These are phyloP conservation scores for Exophiala dermatitidis DNA, from an alignment of 2,329 filamentous ascomycete genomes.

Conservation along the genomic window DNA sequence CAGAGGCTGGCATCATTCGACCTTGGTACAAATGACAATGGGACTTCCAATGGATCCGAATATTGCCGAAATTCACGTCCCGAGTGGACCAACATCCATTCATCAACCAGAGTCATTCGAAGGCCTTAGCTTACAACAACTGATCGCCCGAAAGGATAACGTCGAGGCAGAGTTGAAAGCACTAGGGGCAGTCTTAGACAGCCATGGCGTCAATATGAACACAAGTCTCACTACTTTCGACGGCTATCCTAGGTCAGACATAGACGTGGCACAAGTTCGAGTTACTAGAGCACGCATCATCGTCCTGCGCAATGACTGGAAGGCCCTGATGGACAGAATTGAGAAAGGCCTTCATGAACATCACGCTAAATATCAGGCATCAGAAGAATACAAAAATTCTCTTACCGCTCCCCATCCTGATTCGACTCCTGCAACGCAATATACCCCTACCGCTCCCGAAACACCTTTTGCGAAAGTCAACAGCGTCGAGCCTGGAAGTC, in stretches of 20 bases:
- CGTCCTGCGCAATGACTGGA: conserved; percentile 85
- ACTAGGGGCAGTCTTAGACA: conserved; percentile 68
- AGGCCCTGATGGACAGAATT: conserved; percentile 72
- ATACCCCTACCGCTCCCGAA: conserved; percentile 34
- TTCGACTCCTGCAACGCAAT: conserved; percentile 21
- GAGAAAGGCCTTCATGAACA: conserved; percentile 83
- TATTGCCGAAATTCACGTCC: conserved; percentile 54
- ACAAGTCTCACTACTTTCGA: conserved; percentile 80
- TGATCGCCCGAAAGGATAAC: conserved; percentile 75
- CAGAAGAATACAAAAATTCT: conserved; percentile 28
- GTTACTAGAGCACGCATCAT: conserved; percentile 91
- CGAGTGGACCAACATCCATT: conserved; percentile 67
- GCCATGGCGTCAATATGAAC: conserved; percentile 83
- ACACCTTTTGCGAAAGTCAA: conserved; percentile 85
- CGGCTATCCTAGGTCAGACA: conserved; percentile 85
- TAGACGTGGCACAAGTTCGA: conserved; percentile 91
- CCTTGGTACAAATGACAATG: conserved; percentile 33
- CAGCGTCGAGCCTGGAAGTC: conserved; percentile 67
- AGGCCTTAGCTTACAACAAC: conserved; percentile 65
- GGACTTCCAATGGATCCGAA: conserved; percentile 52
- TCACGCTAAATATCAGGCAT: conserved; percentile 61
- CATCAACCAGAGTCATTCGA: conserved; percentile 50
- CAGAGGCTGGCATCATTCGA: neutral
- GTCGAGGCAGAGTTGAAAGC: conserved; percentile 82
- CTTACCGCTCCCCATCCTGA: conserved; percentile 14